Base-by-base conservation (phyloP, 139 green algal genomes). In the Volvox africanus region DNA sequence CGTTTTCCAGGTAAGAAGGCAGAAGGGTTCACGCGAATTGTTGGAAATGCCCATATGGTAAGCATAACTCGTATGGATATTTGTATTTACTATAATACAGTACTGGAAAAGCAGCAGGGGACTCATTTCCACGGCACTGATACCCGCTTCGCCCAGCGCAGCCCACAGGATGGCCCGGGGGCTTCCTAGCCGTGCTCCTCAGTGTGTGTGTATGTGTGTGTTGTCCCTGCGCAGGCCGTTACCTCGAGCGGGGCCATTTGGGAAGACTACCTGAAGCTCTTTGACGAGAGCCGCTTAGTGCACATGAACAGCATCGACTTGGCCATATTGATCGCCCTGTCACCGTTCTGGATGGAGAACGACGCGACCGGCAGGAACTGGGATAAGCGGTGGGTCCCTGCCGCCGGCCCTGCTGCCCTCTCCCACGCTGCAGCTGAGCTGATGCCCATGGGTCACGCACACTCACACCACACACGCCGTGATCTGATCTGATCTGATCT, bases 261-360 rank as follows among this genome's bases (percentile, higher is more conserved):
- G 96, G 50, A 81, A 0, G 92, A 92, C 1, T 99, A 97, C 92
- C 32, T 95, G 24, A 80, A 92, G 44, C 92, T 98, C 32, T 97
- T 99, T 79, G 93, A 97, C 78, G 94, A 97, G 93, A 97, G 93
- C 92, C 87, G 95, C 12, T 95, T 99, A 14, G 94, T 97, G 61
- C 96, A 99, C 80, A 95, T 96, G 1, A 97, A 95, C 73, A 96
- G 93, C 18, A 14, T 98, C 0, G 97, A 99, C 94, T 98, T 98
- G 82, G 44, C 91, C 22, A 94, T 94, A 61, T 92, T 97, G n/a
- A 96, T 92, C 16, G 68, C 92, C 0, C 93, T 98, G 61, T 90
- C 93, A 12, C 97, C 97, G 14, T 98, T 98, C 86, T 99, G 97
- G 97, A 96, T 99, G 92, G 92, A 73, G 18, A 97, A 97, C 87